Conservation (phyloP, 305 asterid species). For the Fraxinus nigra region DNA sequence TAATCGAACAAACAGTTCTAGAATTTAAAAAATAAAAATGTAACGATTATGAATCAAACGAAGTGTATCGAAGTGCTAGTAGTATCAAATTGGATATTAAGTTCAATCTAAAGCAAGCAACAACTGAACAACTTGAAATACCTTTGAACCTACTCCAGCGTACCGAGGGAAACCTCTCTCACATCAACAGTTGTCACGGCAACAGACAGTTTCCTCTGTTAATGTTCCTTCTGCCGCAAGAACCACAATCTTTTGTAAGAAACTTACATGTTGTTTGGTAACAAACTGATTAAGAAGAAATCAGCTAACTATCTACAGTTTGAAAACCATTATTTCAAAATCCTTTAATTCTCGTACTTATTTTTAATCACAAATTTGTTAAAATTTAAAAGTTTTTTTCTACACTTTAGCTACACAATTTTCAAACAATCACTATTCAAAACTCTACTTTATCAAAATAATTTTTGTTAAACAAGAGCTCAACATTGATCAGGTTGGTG, state of each 20-base stretch:
- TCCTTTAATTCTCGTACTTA: no score
- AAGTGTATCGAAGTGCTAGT: neutral
- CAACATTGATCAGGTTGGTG: neutral
- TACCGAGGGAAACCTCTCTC: constrained; percentile 78
- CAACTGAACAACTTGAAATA: constrained; percentile 28
- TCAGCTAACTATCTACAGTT: constrained; percentile 2
- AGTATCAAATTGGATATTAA: neutral
- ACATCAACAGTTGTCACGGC: constrained; percentile 71
- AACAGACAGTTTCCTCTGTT: constrained; percentile 97
- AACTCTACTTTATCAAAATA: neutral
- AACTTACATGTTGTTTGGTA: constrained; percentile 9
- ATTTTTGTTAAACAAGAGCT: no score
- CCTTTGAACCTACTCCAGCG: constrained; percentile 91
- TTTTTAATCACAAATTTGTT: no score
- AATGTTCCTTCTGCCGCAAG: constrained; percentile 78
- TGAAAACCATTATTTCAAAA: no score
- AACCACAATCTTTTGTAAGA: constrained; percentile 21
- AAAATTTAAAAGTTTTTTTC: no score
- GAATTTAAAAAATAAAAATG: no score
- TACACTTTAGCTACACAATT: no score
- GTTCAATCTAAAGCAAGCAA: constrained; percentile 5
- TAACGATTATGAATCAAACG: no score
- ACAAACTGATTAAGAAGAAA: constrained; percentile 6
- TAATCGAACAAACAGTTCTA: no score
- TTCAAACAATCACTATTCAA: neutral